phyloP scores from a whole-genome alignment of 306 rosid genomes.

The Inga oerstediana region DNA sequence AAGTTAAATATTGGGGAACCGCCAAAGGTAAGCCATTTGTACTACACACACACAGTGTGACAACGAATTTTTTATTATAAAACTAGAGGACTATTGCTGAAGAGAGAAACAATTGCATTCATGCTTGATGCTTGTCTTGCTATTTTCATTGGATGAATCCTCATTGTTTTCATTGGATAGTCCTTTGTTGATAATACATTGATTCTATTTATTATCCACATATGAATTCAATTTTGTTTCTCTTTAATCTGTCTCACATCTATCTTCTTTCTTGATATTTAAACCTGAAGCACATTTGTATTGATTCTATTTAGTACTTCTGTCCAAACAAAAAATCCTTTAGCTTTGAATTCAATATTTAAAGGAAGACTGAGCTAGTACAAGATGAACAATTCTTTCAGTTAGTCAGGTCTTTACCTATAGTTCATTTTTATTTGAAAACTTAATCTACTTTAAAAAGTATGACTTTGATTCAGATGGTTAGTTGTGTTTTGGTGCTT shows the following conservation, averaged over 20 bases:
- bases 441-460: not conserved
- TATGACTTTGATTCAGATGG: not conserved
- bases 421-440: not conserved
- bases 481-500: not conserved
- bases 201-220: not conserved
- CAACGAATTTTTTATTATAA: not conserved
- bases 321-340: not conserved
- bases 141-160: not conserved
- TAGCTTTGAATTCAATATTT: not conserved
- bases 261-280: not conserved
- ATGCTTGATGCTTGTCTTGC: slow-evolving; percentile 6
- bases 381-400: not conserved
- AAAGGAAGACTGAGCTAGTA: not conserved
- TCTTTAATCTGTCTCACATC: too few species aligned
- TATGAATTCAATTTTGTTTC: too few species aligned
- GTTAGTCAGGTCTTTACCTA: not conserved
- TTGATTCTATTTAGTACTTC: not conserved
- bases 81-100: not conserved
- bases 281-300: not conserved
- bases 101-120: not conserved
- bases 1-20: slow-evolving; percentile 83
- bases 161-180: not conserved
- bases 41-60: not conserved
- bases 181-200: not conserved
- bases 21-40: slow-evolving; percentile 63